These are phyloP conservation scores for Cordyceps militaris DNA, from an alignment of 2,329 filamentous ascomycete genomes.

Conservation along the genomic window DNA sequence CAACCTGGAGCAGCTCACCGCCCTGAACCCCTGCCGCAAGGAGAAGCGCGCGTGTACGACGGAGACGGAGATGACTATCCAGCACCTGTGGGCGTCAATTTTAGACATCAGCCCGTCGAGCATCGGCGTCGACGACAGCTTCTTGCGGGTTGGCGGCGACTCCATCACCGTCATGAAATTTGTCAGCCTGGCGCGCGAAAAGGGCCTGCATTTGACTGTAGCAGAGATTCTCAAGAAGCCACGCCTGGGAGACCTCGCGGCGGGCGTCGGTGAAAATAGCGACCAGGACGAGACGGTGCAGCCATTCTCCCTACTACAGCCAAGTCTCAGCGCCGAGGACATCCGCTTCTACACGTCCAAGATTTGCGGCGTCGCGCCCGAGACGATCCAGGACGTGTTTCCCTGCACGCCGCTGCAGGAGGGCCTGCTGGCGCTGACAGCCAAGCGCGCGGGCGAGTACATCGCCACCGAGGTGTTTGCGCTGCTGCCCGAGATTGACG, in stretches of 20 bases:
- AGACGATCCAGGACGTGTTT: constrained; percentile 12
- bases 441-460: constrained; percentile 18
- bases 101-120: constrained; percentile 27
- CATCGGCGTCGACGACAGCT: constrained; percentile 33
- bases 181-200: constrained; percentile 15
- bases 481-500: constrained; percentile 7
- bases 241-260: constrained; percentile 12
- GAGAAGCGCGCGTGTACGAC: constrained; percentile 28
- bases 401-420: constrained; percentile 15
- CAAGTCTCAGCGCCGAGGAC: not conserved
- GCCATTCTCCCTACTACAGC: not conserved
- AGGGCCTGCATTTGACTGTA: constrained; percentile 16
- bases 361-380: constrained; percentile 9
- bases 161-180: constrained; percentile 23
- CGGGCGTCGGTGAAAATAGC: not conserved
- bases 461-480: constrained; percentile 17
- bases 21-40: constrained; percentile 17
- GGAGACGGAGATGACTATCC: constrained; percentile 28
- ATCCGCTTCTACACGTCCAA: constrained; percentile 13
- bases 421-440: constrained; percentile 13
- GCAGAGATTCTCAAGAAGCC: constrained; percentile 13
- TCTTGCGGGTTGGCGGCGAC: constrained; percentile 39
- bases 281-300: not conserved
- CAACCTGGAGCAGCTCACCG: constrained; percentile 29
- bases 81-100: constrained; percentile 30